These are phyloP conservation scores for Phyllachora maydis DNA, from an alignment of 2,329 filamentous ascomycete species.

Conservation along the genomic window DNA sequence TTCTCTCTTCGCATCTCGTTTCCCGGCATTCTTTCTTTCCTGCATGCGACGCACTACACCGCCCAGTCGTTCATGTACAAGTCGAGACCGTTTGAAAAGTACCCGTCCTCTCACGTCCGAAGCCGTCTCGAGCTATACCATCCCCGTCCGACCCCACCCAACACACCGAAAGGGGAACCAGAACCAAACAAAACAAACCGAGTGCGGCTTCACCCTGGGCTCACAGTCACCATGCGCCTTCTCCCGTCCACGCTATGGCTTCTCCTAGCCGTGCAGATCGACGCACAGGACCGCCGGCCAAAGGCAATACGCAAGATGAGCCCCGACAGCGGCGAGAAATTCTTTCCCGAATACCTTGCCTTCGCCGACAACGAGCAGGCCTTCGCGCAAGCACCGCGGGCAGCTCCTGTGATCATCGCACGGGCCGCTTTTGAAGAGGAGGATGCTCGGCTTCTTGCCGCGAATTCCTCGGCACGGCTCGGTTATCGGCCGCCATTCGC, in stretches of 20 bases:
- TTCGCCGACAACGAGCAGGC: slow-evolving; percentile 13
- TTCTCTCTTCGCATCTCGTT: too few species aligned
- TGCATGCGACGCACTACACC: too few species aligned
- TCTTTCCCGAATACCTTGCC: slow-evolving; percentile 45
- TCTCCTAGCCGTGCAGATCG: slow-evolving; percentile 18
- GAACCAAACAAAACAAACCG: too few species aligned
- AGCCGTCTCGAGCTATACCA: too few species aligned
- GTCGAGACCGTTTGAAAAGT: too few species aligned
- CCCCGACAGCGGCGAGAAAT: slow-evolving; percentile 50
- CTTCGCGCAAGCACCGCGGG: slow-evolving; percentile 6
- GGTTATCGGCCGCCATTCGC: slow-evolving; percentile 29
- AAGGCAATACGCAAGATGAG: slow-evolving; percentile 54
- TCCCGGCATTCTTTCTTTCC: too few species aligned
- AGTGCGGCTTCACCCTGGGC: slow-evolving; percentile 2
- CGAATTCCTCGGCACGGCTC: slow-evolving; percentile 13
- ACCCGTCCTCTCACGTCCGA: too few species aligned
- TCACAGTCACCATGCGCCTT: slow-evolving; percentile 21
- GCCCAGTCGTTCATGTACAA: too few species aligned
- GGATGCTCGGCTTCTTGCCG: slow-evolving; percentile 9
- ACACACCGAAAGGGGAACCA: too few species aligned
- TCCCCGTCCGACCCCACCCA: too few species aligned
- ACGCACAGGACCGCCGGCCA: slow-evolving; percentile 18
- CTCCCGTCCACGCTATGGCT: slow-evolving; percentile 20
- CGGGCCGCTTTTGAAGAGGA: slow-evolving; percentile 8
- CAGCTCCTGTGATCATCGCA: too few species aligned